Evolutionary conservation across 2,329 filamentous ascomycete species (phyloP).

Genomic region (Passalora sequoiae): DNA sequence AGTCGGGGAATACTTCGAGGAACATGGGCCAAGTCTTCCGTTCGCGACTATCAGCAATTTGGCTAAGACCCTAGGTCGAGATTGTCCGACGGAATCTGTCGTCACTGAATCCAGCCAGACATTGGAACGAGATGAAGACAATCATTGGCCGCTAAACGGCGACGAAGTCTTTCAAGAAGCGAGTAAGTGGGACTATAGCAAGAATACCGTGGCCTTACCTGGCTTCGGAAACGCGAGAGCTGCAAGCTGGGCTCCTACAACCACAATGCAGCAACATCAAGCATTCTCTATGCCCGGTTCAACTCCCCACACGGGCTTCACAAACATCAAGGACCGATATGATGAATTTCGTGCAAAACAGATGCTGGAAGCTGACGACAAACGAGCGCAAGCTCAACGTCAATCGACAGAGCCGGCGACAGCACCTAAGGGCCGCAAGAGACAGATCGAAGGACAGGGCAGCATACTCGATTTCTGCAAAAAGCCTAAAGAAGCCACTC

Average conservation of each 20-base stretch:
- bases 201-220: conserved; percentile 3
- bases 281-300: conserved; percentile 28
- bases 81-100: conserved; percentile 52
- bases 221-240: conserved; percentile 17
- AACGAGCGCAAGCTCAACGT: conserved; percentile 15
- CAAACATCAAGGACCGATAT: conserved; percentile 37
- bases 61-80: conserved; percentile 64
- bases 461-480: conserved; percentile 52
- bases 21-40: conserved; percentile 66
- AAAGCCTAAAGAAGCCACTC: conserved; percentile 8
- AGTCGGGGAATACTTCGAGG: conserved; percentile 51
- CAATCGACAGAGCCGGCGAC: conserved; percentile 17
- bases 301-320: conserved; percentile 30
- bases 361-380: conserved; percentile 26
- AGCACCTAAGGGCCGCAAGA: conserved; percentile 34
- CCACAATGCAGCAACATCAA: conserved; percentile 26
- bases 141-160: conserved; percentile 62
- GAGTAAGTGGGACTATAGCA: conserved; percentile 36
- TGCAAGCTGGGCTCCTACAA: conserved; percentile 16
- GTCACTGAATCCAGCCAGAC: conserved; percentile 47
- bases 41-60: conserved; percentile 59
- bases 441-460: conserved; percentile 45
- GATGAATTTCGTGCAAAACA: conserved; percentile 37
- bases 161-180: conserved; percentile 38
- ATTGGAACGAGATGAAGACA: conserved; percentile 60